phyloP scores from a whole-genome alignment of 768 basidiomycete species.

The Lactarius vividus region DNA sequence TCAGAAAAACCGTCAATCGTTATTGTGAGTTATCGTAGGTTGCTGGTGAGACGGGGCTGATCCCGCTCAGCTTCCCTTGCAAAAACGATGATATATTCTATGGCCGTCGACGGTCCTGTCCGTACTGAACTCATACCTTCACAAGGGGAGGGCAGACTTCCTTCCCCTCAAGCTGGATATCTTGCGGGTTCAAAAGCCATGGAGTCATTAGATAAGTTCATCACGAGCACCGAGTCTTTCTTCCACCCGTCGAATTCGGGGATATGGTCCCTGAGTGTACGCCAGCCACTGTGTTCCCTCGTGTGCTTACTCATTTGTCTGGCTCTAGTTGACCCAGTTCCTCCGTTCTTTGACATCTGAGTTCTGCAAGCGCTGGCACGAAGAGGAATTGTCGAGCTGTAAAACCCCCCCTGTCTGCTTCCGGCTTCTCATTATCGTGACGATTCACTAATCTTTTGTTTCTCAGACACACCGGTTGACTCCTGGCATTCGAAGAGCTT shows the following conservation, averaged over 20 bases:
- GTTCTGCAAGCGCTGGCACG: constrained; percentile 74
- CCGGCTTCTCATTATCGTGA: constrained; percentile 6
- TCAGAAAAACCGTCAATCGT: constrained; percentile 69
- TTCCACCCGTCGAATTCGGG: constrained; percentile 96
- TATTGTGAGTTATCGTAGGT: constrained; percentile 44
- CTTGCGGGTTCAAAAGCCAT: constrained; percentile 85
- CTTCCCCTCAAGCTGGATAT: constrained; percentile 48
- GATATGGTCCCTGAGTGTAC: constrained; percentile 66
- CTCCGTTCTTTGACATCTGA: constrained; percentile 69
- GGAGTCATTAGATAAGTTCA: constrained; percentile 80
- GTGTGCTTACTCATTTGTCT: constrained; percentile 18
- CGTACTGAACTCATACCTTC: constrained; percentile 43
- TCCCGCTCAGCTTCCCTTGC: constrained; percentile 53
- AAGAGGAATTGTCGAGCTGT: constrained; percentile 75
- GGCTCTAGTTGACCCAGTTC: constrained; percentile 58
- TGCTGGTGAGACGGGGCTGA: constrained; percentile 12
- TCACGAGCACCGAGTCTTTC: constrained; percentile 90
- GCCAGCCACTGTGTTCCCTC: constrained; percentile 27
- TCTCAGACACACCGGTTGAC: constrained; percentile 73
- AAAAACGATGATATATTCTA: constrained; percentile 84
- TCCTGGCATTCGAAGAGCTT: constrained; percentile 71
- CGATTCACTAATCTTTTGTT: not conserved
- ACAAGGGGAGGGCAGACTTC: constrained; percentile 29
- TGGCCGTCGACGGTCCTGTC: constrained; percentile 74
- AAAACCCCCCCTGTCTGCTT: constrained; percentile 68